Percentiles rank a stretch among this genome's conserved stretches.
Evolutionary conservation across 2,329 filamentous ascomycete species (phyloP).

Genomic region (Stromatinia cepivora): DNA sequence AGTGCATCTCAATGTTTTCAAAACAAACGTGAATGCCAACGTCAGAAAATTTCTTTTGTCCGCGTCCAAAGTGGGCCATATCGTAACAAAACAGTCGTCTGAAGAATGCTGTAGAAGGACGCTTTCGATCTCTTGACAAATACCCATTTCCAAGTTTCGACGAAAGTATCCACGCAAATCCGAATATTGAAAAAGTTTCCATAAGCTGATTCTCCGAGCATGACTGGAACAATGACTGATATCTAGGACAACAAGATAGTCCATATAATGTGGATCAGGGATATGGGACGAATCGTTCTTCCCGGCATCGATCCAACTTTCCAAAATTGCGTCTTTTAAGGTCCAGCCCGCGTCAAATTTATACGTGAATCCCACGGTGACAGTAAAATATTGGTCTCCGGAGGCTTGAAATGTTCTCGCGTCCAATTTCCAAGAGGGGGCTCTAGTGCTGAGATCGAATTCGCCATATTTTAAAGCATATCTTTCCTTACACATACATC

Average conservation of each 20-base stretch:
- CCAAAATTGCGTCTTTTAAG: conserved; percentile 23
- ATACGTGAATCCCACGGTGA: conserved; percentile 11
- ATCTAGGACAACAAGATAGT: conserved; percentile 12
- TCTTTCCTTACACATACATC: not conserved
- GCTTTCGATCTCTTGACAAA: not conserved
- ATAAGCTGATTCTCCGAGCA: conserved; percentile 18
- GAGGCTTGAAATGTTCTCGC: conserved; percentile 4
- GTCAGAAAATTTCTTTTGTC: not conserved
- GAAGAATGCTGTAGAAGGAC: not conserved
- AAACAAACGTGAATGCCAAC: not conserved
- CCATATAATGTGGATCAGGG: conserved; percentile 3
- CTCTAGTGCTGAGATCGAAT: conserved; percentile 10
- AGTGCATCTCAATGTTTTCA: not conserved
- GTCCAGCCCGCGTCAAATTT: conserved; percentile 25
- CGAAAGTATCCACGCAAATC: not conserved
- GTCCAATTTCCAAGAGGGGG: conserved; percentile 4
- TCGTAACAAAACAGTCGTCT: not conserved
- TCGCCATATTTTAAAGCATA: not conserved
- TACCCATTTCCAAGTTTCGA: not conserved
- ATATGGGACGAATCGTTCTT: not conserved
- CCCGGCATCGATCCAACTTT: conserved; percentile 3
- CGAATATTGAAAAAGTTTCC: not conserved
- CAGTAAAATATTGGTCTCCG: not conserved
- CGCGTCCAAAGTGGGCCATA: not conserved
- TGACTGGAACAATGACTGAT: conserved; percentile 18